Evolutionary conservation across 805 yeast species (phyloP), one percentile per base, ranked within the genome.

Genomic region (Cephaloascus albidus): DNA sequence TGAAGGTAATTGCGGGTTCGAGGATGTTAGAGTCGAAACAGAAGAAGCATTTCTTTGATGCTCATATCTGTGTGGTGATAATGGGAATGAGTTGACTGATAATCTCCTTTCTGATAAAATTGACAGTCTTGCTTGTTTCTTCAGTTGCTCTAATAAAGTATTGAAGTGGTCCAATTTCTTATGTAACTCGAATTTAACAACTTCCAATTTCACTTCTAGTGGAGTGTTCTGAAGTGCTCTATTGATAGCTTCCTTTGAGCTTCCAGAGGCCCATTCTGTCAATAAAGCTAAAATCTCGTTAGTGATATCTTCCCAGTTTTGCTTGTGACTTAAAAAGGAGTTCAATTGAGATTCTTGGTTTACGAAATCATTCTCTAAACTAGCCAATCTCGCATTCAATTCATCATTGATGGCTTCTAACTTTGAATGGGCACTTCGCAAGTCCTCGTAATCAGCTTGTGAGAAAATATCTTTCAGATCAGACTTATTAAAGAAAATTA

Each of bases 161-260:
- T 23, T 23, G 12, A 8, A 23, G 10, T 23, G 28, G 28, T 23
- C 33, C 6, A 31, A 31, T 31, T 16, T 14, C 33, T 31, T 31
- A 31, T 31, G 15, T 14, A 31, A n/a, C 36, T 34, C 36, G 6
- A 34, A 34, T 8, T 34, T 34, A 20, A 34, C 23, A 12, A 34
- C 36, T 20, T 34, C 36, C 23, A 34, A 34, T n/a, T 34, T 34
- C 6, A 31, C 18, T 16, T 31, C 33, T 6, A 31, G 15, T 8
- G 15, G 15, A 16, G 15, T 16, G 33, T 14, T 31, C 18, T 31
- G 17, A 10, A 31, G 16, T 8, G 18, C 33, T 16, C 18, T 31
- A 14, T 5, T 31, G 6, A 31, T n/a, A 16, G 33, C 33, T 16
- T n/a, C 15, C 14, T 31, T 31, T 8, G 33, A 31, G 16, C 18